Conservation (phyloP, 257 asterid genomes). For the Nicotiana sylvestris region DNA sequence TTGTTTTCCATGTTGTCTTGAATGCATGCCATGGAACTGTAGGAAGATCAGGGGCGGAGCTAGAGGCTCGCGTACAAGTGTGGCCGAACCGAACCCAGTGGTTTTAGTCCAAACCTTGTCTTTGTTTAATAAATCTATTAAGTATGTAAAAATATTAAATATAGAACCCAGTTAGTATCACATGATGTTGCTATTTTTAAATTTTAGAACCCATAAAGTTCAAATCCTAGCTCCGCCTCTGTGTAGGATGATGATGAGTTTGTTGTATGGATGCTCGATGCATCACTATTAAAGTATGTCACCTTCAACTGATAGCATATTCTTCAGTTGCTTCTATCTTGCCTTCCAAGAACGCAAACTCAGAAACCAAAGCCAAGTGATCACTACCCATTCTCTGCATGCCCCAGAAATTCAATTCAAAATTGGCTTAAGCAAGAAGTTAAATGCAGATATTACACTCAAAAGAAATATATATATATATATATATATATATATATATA, state of each 20-base stretch:
- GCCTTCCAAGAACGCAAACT: conserved; percentile 22
- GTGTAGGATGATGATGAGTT: background rate
- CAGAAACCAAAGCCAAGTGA: conserved; percentile 40
- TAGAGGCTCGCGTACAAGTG: too few relatives aligned
- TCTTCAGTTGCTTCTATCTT: conserved; percentile 10
- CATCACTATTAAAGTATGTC: background rate
- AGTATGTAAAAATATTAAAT: too few relatives aligned
- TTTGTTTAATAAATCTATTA: too few relatives aligned
- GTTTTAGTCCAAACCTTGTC: too few relatives aligned
- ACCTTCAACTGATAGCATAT: background rate
- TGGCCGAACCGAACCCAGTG: too few relatives aligned
- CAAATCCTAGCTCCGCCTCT: too few relatives aligned
- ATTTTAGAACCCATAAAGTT: too few relatives aligned
- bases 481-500: too few relatives aligned
- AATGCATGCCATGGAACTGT: background rate
- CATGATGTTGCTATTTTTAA: too few relatives aligned
- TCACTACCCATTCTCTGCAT: conserved; percentile 36
- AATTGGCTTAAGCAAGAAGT: background rate
- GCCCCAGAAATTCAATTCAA: background rate
- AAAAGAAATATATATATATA: background rate
- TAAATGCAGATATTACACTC: background rate
- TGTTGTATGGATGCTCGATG: background rate
- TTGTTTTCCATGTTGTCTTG: conserved; percentile 7
- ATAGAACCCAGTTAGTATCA: too few relatives aligned
- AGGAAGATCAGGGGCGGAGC: background rate